Conservation (phyloP, 805 yeast species). For the Saccharomycopsis vini region DNA sequence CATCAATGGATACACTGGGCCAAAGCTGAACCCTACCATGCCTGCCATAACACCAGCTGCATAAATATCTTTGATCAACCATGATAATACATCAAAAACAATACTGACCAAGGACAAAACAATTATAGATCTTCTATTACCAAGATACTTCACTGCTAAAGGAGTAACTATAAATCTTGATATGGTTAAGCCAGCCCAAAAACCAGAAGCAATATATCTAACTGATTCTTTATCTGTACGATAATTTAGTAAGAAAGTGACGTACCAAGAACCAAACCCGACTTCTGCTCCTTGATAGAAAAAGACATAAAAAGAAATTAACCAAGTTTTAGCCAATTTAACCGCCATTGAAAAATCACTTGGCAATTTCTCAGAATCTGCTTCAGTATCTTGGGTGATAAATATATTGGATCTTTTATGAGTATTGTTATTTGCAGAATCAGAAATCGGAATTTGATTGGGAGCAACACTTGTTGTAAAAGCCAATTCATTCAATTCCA, state of each 20-base stretch:
- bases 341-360: slow-evolving; percentile 27
- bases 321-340: slow-evolving; percentile 38
- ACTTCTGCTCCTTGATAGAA: slow-evolving; percentile 61
- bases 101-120: slow-evolving; percentile 30
- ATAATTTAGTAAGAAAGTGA: slow-evolving; percentile 46
- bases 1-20: slow-evolving; percentile 51
- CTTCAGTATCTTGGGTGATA: slow-evolving; percentile 6
- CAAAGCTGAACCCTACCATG: slow-evolving; percentile 44
- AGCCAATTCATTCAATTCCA: slow-evolving; percentile 2
- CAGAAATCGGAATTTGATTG: background rate
- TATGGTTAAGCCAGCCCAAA: slow-evolving; percentile 56
- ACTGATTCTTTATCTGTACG: slow-evolving; percentile 35
- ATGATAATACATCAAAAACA: slow-evolving; percentile 33
- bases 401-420: background rate
- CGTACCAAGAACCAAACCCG: slow-evolving; percentile 56
- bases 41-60: slow-evolving; percentile 39
- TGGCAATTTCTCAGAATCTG: background rate
- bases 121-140: slow-evolving; percentile 37
- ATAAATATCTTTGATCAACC: slow-evolving; percentile 38
- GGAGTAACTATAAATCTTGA: slow-evolving; percentile 47
- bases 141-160: slow-evolving; percentile 30
- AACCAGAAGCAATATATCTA: slow-evolving; percentile 56
- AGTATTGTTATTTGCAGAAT: background rate
- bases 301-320: slow-evolving; percentile 42
- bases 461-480: background rate